Conservation (phyloP, 371 early-diverging fungal species). For the Enteropsectra breve region DNA sequence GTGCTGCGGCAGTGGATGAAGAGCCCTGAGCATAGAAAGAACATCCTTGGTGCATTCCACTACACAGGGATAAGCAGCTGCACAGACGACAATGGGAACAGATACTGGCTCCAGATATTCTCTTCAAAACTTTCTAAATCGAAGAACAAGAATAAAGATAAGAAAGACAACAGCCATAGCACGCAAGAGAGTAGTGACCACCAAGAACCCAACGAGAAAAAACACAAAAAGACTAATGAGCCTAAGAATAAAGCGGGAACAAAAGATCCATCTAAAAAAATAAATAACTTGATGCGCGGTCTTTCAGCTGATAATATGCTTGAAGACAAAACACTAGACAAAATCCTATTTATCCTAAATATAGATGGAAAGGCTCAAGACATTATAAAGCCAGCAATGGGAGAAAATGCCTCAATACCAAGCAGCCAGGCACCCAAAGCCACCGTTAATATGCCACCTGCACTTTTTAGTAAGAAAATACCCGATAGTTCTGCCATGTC, state of each 20-base stretch:
- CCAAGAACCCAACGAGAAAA: neutral
- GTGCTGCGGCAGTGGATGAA: conserved; percentile 52
- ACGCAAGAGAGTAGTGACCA: neutral
- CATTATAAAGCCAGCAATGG: no score
- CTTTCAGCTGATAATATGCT: no score
- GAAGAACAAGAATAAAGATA: neutral
- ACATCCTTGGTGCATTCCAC: conserved; percentile 54
- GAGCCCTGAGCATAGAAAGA: conserved; percentile 55
- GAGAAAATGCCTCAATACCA: no score
- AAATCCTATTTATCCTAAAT: no score
- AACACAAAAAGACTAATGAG: neutral
- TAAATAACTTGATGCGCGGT: no score
- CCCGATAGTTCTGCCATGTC: no score
- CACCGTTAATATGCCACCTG: no score
- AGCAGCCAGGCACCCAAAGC: no score
- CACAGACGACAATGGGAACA: conserved; percentile 38
- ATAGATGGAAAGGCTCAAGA: no score
- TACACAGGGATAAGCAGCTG: conserved; percentile 56
- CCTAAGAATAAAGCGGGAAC: neutral
- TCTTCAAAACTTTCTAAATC: conserved; percentile 4
- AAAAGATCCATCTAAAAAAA: no score
- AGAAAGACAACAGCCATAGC: neutral
- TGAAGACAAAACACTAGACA: no score
- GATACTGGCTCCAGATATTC: conserved; percentile 59
- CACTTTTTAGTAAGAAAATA: no score